Percentiles rank a stretch among this genome's conserved stretches.
phyloP scores from a whole-genome alignment of 2,329 filamentous ascomycete species.

The Trichoderma koningiopsis region DNA sequence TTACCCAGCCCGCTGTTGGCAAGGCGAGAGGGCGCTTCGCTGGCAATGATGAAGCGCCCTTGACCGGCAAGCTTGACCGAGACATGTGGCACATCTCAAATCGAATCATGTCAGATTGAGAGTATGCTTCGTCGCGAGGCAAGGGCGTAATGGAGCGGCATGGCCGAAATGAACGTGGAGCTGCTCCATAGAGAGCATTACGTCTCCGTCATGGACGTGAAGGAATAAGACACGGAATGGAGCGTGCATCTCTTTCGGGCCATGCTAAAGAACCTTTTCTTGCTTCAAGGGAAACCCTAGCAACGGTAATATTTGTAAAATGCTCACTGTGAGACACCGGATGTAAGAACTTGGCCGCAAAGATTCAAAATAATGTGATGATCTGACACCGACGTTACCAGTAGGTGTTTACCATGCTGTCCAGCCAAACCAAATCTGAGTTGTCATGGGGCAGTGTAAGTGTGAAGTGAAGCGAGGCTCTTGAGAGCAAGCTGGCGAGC shows the following conservation, averaged over 20 bases:
- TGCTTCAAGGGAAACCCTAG: neutral
- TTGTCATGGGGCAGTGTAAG: neutral
- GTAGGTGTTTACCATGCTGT: neutral
- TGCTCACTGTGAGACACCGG: constrained; percentile 10
- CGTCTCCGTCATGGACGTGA: neutral
- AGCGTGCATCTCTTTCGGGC: neutral
- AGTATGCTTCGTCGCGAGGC: constrained; percentile 22
- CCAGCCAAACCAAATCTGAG: neutral
- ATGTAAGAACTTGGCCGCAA: constrained; percentile 18
- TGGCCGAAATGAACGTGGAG: constrained; percentile 26
- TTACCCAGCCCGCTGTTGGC: constrained; percentile 2
- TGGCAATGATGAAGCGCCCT: constrained; percentile 4
- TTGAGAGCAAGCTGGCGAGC: neutral
- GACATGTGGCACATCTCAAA: neutral
- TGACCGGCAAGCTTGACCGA: constrained; percentile 15
- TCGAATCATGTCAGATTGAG: constrained; percentile 22
- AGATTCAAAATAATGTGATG: neutral
- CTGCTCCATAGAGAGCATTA: constrained; percentile 11
- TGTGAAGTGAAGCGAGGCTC: neutral
- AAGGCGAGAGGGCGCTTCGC: neutral
- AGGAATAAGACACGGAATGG: constrained; percentile 3
- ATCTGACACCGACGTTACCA: neutral
- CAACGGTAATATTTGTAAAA: neutral
- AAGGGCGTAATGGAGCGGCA: constrained; percentile 17
- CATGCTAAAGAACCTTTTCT: neutral